Conservation (phyloP, 257 asterid genomes). For the Parsonsia alboflavescens region DNA sequence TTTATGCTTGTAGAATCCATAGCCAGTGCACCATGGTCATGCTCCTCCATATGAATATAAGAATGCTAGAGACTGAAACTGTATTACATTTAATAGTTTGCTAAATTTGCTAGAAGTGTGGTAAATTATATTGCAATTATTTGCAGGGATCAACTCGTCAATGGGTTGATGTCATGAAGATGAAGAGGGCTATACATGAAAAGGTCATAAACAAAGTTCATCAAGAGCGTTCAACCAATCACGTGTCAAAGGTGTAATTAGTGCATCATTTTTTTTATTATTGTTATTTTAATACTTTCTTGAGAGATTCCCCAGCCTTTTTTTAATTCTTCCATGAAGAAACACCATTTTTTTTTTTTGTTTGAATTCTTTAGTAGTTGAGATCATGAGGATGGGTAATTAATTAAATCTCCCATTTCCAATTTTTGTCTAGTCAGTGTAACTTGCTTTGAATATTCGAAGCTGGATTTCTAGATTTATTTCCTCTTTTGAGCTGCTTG, state of each 20-base stretch:
- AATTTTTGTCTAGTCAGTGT: not conserved
- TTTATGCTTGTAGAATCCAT: constrained; percentile 1
- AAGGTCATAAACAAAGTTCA: constrained; percentile 81
- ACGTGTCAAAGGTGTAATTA: constrained; percentile 42
- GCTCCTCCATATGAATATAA: not conserved
- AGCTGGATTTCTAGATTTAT: constrained; percentile 7
- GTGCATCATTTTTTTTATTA: not conserved
- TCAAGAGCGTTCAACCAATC: constrained; percentile 45
- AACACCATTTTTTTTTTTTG: not conserved
- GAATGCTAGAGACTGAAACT: not conserved
- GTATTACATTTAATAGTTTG: not conserved
- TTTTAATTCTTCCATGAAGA: not conserved
- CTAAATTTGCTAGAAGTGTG: too few species aligned
- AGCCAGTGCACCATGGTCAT: not conserved
- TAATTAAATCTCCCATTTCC: not conserved
- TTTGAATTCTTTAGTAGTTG: not conserved
- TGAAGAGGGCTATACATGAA: constrained; percentile 87
- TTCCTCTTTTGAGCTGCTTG: not conserved
- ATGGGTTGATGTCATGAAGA: constrained; percentile 85
- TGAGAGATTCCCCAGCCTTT: not conserved
- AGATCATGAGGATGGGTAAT: not conserved
- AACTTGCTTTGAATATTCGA: not conserved
- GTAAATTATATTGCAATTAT: not conserved
- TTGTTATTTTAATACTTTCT: not conserved
- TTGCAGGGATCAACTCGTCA: constrained; percentile 34